Percentiles rank a stretch among this genome's conserved stretches.
phyloP scores from a whole-genome alignment of 495 filamentous ascomycete species.

The Arthonia radiata region DNA sequence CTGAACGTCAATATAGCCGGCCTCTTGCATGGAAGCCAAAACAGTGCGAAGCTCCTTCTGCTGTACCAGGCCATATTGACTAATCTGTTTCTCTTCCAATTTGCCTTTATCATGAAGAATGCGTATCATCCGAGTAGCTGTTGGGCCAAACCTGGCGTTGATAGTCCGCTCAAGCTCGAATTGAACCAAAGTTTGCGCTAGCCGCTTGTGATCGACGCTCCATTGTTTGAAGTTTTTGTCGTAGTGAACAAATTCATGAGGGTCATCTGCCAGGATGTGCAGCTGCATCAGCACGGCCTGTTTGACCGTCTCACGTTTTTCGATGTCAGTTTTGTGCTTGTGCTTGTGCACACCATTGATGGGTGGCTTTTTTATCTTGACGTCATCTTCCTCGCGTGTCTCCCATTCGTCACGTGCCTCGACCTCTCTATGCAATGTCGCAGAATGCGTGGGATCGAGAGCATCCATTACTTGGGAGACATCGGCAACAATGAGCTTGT shows the following conservation, averaged over 20 bases:
- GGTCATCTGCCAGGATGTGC: slow-evolving; percentile 44
- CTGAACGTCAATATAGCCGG: slow-evolving; percentile 66
- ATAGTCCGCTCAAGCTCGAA: slow-evolving; percentile 57
- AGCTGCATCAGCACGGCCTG: slow-evolving; percentile 53
- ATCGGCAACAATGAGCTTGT: too few species aligned
- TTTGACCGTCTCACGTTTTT: slow-evolving; percentile 15
- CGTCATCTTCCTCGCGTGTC: too few species aligned
- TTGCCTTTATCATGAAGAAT: slow-evolving; percentile 71
- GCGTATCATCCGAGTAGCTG: slow-evolving; percentile 51
- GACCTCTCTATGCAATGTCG: too few species aligned
- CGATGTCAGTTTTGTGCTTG: slow-evolving; percentile 1
- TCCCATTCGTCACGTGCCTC: too few species aligned
- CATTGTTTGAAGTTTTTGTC: slow-evolving; percentile 37
- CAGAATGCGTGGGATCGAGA: too few species aligned
- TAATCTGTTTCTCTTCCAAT: slow-evolving; percentile 68
- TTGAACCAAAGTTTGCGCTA: slow-evolving; percentile 42
- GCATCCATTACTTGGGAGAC: too few species aligned
- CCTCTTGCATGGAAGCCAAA: slow-evolving; percentile 54
- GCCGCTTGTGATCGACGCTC: slow-evolving; percentile 48
- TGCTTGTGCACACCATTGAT: neutral
- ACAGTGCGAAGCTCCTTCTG: slow-evolving; percentile 60
- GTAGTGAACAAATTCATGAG: slow-evolving; percentile 38
- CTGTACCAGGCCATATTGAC: slow-evolving; percentile 45
- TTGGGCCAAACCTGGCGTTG: slow-evolving; percentile 43
- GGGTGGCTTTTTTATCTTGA: neutral